These are phyloP conservation scores for Microdochium bolleyi DNA, from an alignment of 2,329 filamentous ascomycete species.

Conservation along the genomic window DNA sequence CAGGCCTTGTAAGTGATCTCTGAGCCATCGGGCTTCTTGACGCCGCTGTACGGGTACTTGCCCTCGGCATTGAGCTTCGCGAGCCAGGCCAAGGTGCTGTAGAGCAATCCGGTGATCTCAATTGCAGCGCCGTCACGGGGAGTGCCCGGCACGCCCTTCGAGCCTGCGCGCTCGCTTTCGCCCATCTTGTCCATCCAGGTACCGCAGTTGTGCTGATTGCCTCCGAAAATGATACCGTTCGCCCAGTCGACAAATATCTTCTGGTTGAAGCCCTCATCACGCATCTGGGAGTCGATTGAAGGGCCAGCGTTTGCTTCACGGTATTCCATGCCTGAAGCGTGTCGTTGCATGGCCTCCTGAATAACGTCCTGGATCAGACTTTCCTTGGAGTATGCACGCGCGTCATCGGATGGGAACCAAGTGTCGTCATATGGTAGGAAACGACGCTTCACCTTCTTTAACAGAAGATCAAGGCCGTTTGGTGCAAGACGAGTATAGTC, in stretches of 20 bases:
- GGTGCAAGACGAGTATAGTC: slow-evolving; percentile 82
- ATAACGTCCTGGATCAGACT: slow-evolving; percentile 84
- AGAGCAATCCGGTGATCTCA: slow-evolving; percentile 89
- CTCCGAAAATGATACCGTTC: slow-evolving; percentile 86
- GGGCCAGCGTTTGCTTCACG: slow-evolving; percentile 91
- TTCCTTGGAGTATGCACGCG: slow-evolving; percentile 75
- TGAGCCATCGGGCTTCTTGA: slow-evolving; percentile 54
- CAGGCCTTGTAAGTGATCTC: slow-evolving; percentile 67
- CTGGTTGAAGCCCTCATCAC: slow-evolving; percentile 82
- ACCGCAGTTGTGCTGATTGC: slow-evolving; percentile 89
- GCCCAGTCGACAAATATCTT: slow-evolving; percentile 87
- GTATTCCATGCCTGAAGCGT: slow-evolving; percentile 86
- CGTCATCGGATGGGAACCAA: slow-evolving; percentile 78
- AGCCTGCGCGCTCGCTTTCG: slow-evolving; percentile 85
- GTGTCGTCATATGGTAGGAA: slow-evolving; percentile 95
- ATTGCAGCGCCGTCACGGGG: slow-evolving; percentile 91
- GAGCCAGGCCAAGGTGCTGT: slow-evolving; percentile 83
- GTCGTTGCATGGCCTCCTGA: slow-evolving; percentile 86
- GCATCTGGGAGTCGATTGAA: slow-evolving; percentile 87
- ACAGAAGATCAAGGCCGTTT: slow-evolving; percentile 63
- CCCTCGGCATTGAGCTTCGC: slow-evolving; percentile 57
- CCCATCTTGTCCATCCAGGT: slow-evolving; percentile 99
- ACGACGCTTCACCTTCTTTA: slow-evolving; percentile 70
- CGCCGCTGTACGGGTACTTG: slow-evolving; percentile 64
- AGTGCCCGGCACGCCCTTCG: slow-evolving; percentile 91